Evolutionary conservation across 192 early-diverging fungal genomes (phyloP).

Genomic region (Kickxella alabastrina): DNA sequence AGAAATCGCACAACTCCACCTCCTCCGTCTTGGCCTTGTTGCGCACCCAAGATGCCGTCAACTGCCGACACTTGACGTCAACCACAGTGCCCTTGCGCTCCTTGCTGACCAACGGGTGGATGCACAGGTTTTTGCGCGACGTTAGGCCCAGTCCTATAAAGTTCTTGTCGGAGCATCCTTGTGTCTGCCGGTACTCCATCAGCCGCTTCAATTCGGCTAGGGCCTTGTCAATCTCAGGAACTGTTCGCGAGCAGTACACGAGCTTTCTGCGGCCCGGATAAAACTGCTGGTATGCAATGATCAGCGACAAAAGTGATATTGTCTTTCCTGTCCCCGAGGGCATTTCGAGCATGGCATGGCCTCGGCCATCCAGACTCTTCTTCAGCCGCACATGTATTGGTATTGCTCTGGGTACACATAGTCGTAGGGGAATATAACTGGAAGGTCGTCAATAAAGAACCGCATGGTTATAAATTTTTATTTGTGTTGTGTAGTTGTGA

Average conservation of each 20-base stretch:
- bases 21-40: slow-evolving; percentile 55
- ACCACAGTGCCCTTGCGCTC: slow-evolving; percentile 83
- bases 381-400: slow-evolving; percentile 97
- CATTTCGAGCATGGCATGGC: slow-evolving; percentile 97
- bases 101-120: slow-evolving; percentile 84
- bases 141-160: slow-evolving; percentile 94
- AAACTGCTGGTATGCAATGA: slow-evolving; percentile 92
- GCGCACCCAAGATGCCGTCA: slow-evolving; percentile 94
- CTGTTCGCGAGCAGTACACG: slow-evolving; percentile 99
- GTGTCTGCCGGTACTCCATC: slow-evolving; percentile 73
- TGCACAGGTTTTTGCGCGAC: slow-evolving; percentile 89
- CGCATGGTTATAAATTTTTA: slow-evolving; percentile 9
- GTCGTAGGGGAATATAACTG: slow-evolving; percentile 98
- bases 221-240: slow-evolving; percentile 99
- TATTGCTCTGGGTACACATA: slow-evolving; percentile 99
- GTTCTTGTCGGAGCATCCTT: slow-evolving; percentile 63
- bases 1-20: slow-evolving; percentile 73
- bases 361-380: slow-evolving; percentile 85
- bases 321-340: slow-evolving; percentile 99
- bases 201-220: slow-evolving; percentile 91
- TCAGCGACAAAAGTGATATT: slow-evolving; percentile 88
- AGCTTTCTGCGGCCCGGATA: slow-evolving; percentile 92
- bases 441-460: slow-evolving; percentile 60
- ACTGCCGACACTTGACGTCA: slow-evolving; percentile 85
- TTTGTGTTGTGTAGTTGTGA: no score